These are phyloP conservation scores for Metschnikowia vanudenii DNA, from an alignment of 805 yeast species.

Conservation along the genomic window DNA sequence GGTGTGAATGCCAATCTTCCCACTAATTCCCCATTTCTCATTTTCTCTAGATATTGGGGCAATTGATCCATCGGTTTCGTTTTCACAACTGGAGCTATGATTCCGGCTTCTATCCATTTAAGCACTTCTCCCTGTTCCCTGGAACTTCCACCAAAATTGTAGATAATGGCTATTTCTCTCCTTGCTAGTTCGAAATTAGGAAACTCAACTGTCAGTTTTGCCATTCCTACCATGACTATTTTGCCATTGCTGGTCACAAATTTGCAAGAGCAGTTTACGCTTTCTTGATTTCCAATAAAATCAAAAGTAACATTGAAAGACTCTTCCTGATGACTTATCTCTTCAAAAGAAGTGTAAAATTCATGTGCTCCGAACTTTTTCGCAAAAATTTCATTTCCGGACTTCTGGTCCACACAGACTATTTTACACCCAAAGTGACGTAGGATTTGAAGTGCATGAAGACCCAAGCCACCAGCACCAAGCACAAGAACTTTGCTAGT, in stretches of 20 bases:
- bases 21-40: conserved; percentile 37
- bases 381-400: conserved; percentile 24
- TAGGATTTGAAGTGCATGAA: conserved; percentile 43
- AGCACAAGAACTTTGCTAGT: conserved; percentile 36
- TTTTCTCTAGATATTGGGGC: conserved; percentile 34
- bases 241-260: conserved; percentile 38
- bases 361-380: conserved; percentile 41
- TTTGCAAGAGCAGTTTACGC: conserved; percentile 25
- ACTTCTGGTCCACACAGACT: conserved; percentile 31
- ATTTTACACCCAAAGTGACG: conserved; percentile 31
- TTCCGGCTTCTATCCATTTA: conserved; percentile 41
- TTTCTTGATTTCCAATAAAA: conserved; percentile 36
- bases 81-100: conserved; percentile 36
- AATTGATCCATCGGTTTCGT: conserved; percentile 33
- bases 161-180: conserved; percentile 40
- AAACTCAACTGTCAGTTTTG: conserved; percentile 29
- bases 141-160: conserved; percentile 46
- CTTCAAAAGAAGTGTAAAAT: conserved; percentile 32
- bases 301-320: conserved; percentile 39
- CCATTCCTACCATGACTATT: conserved; percentile 45
- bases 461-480: conserved; percentile 45
- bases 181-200: conserved; percentile 38
- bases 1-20: conserved; percentile 44
- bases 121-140: conserved; percentile 43
- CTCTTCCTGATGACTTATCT: conserved; percentile 26